phyloP scores from a whole-genome alignment of 2,329 filamentous ascomycete genomes.

The Hymenoscyphus fructigenus region DNA sequence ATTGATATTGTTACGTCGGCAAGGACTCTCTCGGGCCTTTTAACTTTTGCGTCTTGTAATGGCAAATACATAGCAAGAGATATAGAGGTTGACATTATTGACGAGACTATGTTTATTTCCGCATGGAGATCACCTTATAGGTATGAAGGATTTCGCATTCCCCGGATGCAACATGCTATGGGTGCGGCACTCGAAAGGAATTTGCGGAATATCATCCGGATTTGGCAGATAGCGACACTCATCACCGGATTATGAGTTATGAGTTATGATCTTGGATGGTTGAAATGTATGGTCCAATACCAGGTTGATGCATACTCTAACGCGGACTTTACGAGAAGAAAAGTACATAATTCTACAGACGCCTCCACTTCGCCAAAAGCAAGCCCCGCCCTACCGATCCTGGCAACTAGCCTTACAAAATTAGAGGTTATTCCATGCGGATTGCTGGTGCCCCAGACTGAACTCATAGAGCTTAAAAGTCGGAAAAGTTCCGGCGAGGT shows the following conservation, averaged over 20 bases:
- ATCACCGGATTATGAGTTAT: neutral
- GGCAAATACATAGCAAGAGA: neutral
- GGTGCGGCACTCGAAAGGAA: neutral
- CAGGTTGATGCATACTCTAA: neutral
- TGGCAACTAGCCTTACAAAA: neutral
- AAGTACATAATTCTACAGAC: neutral
- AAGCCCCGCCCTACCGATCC: neutral
- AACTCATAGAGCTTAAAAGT: neutral
- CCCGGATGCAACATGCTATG: neutral
- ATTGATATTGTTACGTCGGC: neutral
- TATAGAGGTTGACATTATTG: neutral
- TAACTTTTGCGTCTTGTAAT: neutral
- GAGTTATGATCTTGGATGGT: neutral
- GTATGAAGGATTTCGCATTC: neutral
- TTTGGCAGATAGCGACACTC: neutral
- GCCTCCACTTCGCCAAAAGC: neutral
- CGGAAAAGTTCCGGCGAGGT: too few species aligned
- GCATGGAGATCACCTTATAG: too few species aligned
- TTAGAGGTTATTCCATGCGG: neutral
- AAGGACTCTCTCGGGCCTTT: neutral
- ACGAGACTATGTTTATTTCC: neutral
- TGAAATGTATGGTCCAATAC: neutral
- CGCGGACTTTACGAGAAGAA: neutral
- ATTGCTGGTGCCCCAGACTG: neutral
- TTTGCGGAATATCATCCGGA: neutral